Base-by-base conservation (phyloP, 805 yeast species). In the Saccharomycopsis selenospora region DNA sequence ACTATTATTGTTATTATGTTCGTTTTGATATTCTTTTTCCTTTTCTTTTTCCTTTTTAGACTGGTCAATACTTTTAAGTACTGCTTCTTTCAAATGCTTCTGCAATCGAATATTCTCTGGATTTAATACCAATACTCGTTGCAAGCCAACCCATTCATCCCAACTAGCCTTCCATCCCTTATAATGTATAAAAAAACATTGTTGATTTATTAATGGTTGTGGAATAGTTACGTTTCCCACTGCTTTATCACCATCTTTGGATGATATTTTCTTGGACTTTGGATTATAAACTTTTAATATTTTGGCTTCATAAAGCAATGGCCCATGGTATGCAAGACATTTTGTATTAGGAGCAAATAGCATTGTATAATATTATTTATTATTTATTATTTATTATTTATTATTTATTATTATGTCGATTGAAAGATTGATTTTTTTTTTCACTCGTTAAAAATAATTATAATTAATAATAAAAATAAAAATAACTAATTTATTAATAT, bases 111-210 rank as follows among this genome's bases (percentile, higher is more conserved):
- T 57, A 58, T 85, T 88, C 55, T 83, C 95, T 26, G 78, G 82
- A 44, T 75, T 84, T 59, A 71, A 72, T 54, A 79, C 82, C 59
- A 86, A 68, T 4, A 91, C 74, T 29, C 98, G 67, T 36, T 77
- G 80, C 5, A 66, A 64, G 1, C 76, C 74, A 1, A 91, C 91
- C 99, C 99, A 91, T 64, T 91, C 99, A 61, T 91, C 98, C 96
- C 96, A 91, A 50, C 89, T 80, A 14, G 82, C 66, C 59, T 90
- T 91, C 99, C 99, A 91, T 2, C 99, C 98, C 56, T 82, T 84
- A 65, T 91, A 91, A 61, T 93, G 99, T 14, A 91, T 77, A 56
- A 71, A 80, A 64, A 22, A 6, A 25, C 24, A 22, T 3, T 13
- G 8, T 13, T 27, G 41, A 4, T 11, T 13, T 28, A 36, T 17